Evolutionary conservation across 2,329 filamentous ascomycete genomes (phyloP), one percentile per base, ranked within the genome.

Genomic region (Zalaria obscura): DNA sequence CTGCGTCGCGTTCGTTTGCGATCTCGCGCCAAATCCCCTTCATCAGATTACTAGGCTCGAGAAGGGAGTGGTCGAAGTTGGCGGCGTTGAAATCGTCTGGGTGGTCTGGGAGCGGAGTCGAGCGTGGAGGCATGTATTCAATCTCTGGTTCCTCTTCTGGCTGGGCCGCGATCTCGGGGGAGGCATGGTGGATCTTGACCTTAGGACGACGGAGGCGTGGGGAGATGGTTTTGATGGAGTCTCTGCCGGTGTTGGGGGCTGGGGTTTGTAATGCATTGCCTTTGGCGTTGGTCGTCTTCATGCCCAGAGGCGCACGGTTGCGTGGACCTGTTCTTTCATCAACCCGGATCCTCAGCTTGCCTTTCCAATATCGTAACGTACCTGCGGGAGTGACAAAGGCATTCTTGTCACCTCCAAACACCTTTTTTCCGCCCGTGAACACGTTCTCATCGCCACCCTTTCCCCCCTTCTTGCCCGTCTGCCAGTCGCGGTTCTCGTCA

Each of bases 271-370:
- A 72, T 39, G 69, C 71, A 56, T 70, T 76, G 45, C 80, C 74
- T 67, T 93, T 96, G 41, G 84, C 86, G 61, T 98, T 98, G 40
- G 91, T 96, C 1, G 89, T 96, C 64, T 98, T 98, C 70, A 85
- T 81, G 29, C 89, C 89, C 38, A 98, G 67, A 8, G 86, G 83
- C 32, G 88, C 87, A 54, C 89, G 78, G 45, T 69, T 79, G 45
- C 78, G 76, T 39, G 79, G 72, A 42, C 72, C 77, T 80, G 46
- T 32, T 18, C 18, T 18, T 18, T 18, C 18, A 18, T 18, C 18
- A 18, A 18, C 18, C 18, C 18, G 18, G 18, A 18, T 2, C 18
- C 18, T 18, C 8, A 43, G 35, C 4, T 35, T 27, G 29, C 26
- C 42, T 43, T 29, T 44, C 46, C 39, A 43, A 42, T 38, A 38